Conservation (phyloP, 768 basidiomycete species). For the Leccinum subgranulosum region DNA sequence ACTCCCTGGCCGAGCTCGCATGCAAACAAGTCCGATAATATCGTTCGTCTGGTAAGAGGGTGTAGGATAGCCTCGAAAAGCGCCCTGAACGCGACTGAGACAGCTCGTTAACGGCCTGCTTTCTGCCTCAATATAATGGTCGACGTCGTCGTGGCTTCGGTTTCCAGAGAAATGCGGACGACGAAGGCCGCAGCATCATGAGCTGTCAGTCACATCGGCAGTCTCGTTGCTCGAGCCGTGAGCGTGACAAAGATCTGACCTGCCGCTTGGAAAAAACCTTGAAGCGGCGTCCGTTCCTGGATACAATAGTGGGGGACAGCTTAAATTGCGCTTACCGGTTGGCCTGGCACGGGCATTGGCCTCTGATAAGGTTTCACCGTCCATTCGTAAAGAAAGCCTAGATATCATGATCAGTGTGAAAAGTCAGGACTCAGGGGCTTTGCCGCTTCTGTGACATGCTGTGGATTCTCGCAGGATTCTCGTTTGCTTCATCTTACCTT, state of each 20-base stretch:
- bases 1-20: not conserved
- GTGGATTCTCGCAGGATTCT: not conserved
- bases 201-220: not conserved
- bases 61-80: not conserved
- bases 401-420: not conserved
- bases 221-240: not conserved
- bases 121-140: not conserved
- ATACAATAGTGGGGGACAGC: not conserved
- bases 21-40: not conserved
- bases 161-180: not conserved
- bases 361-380: not conserved
- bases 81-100: not conserved
- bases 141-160: not conserved
- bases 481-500: not conserved
- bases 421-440: not conserved
- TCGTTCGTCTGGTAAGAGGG: not conserved
- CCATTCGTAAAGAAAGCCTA: not conserved
- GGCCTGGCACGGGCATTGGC: not conserved
- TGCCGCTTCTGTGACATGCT: conserved; percentile 1
- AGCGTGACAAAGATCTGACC: not conserved
- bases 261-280: not conserved
- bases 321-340: not conserved
- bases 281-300: not conserved
- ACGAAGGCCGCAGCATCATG: not conserved
- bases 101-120: not conserved